Evolutionary conservation across 805 yeast species (phyloP).

Genomic region (Clavispora vitiphila): DNA sequence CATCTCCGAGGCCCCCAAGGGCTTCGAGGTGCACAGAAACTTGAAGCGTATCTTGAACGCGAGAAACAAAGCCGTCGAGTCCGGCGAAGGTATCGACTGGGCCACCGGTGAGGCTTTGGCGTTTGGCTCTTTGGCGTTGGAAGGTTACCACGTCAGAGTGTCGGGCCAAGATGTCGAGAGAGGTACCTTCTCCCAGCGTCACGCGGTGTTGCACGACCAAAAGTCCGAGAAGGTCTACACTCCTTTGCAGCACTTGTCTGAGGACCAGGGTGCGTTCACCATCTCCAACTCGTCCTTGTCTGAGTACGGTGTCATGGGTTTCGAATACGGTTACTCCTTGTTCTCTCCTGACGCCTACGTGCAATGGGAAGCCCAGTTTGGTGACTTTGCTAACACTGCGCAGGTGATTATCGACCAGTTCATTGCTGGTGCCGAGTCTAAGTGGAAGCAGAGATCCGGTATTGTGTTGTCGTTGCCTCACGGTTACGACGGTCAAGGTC

Average conservation of each 20-base stretch:
- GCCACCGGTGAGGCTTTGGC: conserved; percentile 99
- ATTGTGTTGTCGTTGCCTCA: conserved; percentile 92
- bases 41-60: conserved; percentile 87
- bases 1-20: conserved; percentile 80
- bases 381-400: conserved; percentile 99
- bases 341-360: conserved; percentile 96
- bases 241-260: conserved; percentile 77
- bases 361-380: conserved; percentile 99
- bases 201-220: conserved; percentile 97
- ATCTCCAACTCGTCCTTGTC: conserved; percentile 94
- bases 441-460: conserved; percentile 99
- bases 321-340: conserved; percentile 97
- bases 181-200: conserved; percentile 99
- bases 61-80: conserved; percentile 80
- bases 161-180: conserved; percentile 99
- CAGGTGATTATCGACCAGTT: conserved; percentile 97
- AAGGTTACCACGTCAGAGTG: conserved; percentile 94
- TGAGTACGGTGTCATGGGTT: conserved; percentile 99
- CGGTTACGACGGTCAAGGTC: conserved; percentile 99
- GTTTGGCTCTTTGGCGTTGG: conserved; percentile 83
- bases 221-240: conserved; percentile 74
- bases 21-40: conserved; percentile 88
- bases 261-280: conserved; percentile 78
- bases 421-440: conserved; percentile 92
- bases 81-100: conserved; percentile 97